phyloP scores from a whole-genome alignment of 1,284 basidiomycete species.

The Marasmius tenuissimus region DNA sequence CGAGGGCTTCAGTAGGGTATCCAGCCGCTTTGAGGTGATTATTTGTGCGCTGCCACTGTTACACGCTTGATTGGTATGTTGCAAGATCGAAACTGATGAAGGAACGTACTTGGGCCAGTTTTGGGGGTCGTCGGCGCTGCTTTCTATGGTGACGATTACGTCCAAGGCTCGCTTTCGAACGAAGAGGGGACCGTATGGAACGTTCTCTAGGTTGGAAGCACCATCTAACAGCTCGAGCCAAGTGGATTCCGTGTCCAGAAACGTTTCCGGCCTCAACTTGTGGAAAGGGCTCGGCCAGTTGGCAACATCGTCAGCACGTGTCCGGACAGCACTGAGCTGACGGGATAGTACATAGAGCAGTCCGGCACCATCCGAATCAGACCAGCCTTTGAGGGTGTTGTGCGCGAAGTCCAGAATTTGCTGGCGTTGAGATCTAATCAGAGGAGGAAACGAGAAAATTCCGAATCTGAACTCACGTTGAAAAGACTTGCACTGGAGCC shows the following conservation, averaged over 20 bases:
- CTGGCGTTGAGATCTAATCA: slow-evolving; percentile 22
- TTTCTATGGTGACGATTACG: slow-evolving; percentile 70
- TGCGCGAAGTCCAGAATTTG: slow-evolving; percentile 48
- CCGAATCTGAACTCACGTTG: slow-evolving; percentile 39
- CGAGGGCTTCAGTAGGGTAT: slow-evolving; percentile 45
- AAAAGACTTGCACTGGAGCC: slow-evolving; percentile 65
- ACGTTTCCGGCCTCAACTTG: slow-evolving; percentile 41
- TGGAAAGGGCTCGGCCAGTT: slow-evolving; percentile 69
- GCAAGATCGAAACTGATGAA: background rate
- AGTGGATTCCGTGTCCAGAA: slow-evolving; percentile 45
- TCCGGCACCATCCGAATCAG: slow-evolving; percentile 33
- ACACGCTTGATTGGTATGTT: slow-evolving; percentile 1
- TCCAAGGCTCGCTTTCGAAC: slow-evolving; percentile 65
- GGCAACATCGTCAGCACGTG: slow-evolving; percentile 58
- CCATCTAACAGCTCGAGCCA: slow-evolving; percentile 65
- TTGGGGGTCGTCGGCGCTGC: slow-evolving; percentile 57
- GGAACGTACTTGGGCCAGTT: slow-evolving; percentile 66
- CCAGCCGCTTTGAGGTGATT: slow-evolving; percentile 39
- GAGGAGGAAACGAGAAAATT: background rate
- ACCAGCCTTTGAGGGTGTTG: slow-evolving; percentile 43
- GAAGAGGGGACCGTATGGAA: slow-evolving; percentile 65
- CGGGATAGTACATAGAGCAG: slow-evolving; percentile 46
- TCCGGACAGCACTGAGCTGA: slow-evolving; percentile 48
- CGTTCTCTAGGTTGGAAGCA: slow-evolving; percentile 58
- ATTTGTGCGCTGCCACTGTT: slow-evolving; percentile 51